A percentile compares a stretch with the other conserved stretches of the same genome.
These are phyloP conservation scores for Piloderma croceum DNA, from an alignment of 768 basidiomycete species.

Conservation along the genomic window DNA sequence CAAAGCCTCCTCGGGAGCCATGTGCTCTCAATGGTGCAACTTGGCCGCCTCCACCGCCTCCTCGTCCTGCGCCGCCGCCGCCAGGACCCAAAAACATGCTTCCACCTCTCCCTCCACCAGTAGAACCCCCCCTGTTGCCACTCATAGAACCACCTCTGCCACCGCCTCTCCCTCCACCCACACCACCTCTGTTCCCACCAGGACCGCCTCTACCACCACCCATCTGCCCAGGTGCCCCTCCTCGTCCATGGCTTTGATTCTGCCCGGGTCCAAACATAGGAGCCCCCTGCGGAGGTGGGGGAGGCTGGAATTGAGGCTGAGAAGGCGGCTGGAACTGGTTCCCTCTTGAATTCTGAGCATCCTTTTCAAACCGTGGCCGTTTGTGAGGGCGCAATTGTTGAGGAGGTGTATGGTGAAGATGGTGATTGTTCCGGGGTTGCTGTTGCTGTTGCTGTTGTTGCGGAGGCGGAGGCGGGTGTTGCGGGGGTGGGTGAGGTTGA, in stretches of 20 bases:
- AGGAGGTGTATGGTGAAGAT: conserved; percentile 56
- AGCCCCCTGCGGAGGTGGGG: too few relatives aligned
- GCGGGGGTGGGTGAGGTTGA: conserved; percentile 20
- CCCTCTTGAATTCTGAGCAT: conserved; percentile 37
- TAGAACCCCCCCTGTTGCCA: conserved; percentile 38
- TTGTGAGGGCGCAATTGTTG: conserved; percentile 91
- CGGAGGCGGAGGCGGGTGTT: conserved; percentile 35
- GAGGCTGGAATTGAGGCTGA: conserved; percentile 63
- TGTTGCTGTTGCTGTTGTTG: conserved; percentile 34
- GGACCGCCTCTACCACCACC: conserved; percentile 35
- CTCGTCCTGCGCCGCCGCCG: conserved; percentile 39
- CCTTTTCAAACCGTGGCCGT: conserved; percentile 82
- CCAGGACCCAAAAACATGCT: conserved; percentile 29
- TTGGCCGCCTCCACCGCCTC: conserved; percentile 40
- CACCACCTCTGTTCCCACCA: conserved; percentile 43
- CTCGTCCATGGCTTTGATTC: conserved; percentile 13
- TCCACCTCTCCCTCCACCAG: conserved; percentile 31
- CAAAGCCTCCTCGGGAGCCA: conserved; percentile 61
- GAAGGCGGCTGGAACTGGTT: conserved; percentile 49
- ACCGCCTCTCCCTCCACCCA: conserved; percentile 38
- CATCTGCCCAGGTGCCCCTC: conserved; percentile 32
- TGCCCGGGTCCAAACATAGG: too few relatives aligned
- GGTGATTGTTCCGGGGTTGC: conserved; percentile 23
- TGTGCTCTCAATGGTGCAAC: conserved; percentile 54
- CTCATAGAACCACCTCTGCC: conserved; percentile 49